Evolutionary conservation across 1,139 yeast genomes (phyloP).

Genomic region (Eremothecium sinecaudum): DNA sequence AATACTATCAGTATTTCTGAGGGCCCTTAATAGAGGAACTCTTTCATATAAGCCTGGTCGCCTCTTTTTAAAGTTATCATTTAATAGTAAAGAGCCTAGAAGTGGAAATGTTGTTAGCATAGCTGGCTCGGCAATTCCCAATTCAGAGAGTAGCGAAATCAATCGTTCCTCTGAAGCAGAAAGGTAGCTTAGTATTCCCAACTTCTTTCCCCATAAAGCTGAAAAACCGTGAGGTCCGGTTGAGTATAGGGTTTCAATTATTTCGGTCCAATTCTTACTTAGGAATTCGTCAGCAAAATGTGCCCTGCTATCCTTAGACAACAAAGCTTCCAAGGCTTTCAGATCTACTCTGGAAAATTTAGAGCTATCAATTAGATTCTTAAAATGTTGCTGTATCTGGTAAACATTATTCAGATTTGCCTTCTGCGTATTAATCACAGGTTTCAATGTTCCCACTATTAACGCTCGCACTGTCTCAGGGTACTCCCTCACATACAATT

Average conservation of each 20-base stretch:
- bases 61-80: slow-evolving; percentile 43
- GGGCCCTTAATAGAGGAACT: slow-evolving; percentile 25
- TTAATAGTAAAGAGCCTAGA: slow-evolving; percentile 42
- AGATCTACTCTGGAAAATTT: slow-evolving; percentile 40
- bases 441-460: slow-evolving; percentile 37
- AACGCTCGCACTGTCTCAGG: slow-evolving; percentile 42
- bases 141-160: slow-evolving; percentile 36
- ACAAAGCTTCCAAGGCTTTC: slow-evolving; percentile 35
- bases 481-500: slow-evolving; percentile 43
- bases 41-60: slow-evolving; percentile 28
- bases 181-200: slow-evolving; percentile 45
- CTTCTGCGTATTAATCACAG: slow-evolving; percentile 26
- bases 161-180: slow-evolving; percentile 42
- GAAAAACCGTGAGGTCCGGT: slow-evolving; percentile 45
- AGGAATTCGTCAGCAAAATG: slow-evolving; percentile 49
- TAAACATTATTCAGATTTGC: slow-evolving; percentile 24
- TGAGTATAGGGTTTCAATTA: slow-evolving; percentile 46
- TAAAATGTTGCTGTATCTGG: slow-evolving; percentile 33
- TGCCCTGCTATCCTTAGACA: slow-evolving; percentile 30
- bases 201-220: slow-evolving; percentile 37
- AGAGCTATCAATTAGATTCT: slow-evolving; percentile 37
- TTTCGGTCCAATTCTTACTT: slow-evolving; percentile 45
- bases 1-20: slow-evolving; percentile 2
- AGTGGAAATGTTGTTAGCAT: slow-evolving; percentile 43
- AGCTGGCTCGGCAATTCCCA: slow-evolving; percentile 38